Evolutionary conservation across 169 alveolate species (phyloP), one percentile per base, ranked within the genome.

Genomic region (Plasmodium gallinaceum): DNA sequence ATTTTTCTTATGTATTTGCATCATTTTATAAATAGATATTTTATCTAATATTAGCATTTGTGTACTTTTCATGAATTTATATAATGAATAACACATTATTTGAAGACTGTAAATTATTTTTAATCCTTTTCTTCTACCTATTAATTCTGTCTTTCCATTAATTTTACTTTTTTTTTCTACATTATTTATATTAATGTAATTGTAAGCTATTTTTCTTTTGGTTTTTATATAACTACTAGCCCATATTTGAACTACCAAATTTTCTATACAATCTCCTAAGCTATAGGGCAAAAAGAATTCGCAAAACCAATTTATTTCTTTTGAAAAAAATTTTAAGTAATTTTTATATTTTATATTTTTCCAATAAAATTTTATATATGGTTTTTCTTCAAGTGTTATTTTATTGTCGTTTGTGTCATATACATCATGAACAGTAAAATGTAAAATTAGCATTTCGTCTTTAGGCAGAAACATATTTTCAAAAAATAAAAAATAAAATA

Each of bases 21-120:
- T 62, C 88, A 76, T 76, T 76, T 76, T 76, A 45, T 76, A 76
- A 51, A 76, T 64, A 46, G 88, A 76, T 26, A 76, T 76, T 62
- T 76, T 76, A 16, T 66, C 74, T 7, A 76, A 68, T 48, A 76
- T 76, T 8, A 54, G 26, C 46, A 10, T 43, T 45, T 65, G 75
- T 12, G 74, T 57, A 10, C n/a, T 76, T 62, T 76, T 76, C 76
- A 76, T 76, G 26, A 76, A 54, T 26, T n/a, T 65, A 52, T 61
- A 76, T 48, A 76, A 76, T 18, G 76, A 45, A 54, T 76, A 46
- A 22, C 22, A 65, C 8, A 76, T 76, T 32, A 62, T 46, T 62
- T 76, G 76, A 39, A 76, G 69, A n/a, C 71, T 62, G 52, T 76
- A 76, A 62, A 76, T 64, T 10, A 76, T 68, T 76, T 76, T 76